Percentiles rank a stretch among this genome's conserved stretches.
These are phyloP conservation scores for Nicotiana undulata DNA, from an alignment of 257 asterid genomes.

Conservation along the genomic window DNA sequence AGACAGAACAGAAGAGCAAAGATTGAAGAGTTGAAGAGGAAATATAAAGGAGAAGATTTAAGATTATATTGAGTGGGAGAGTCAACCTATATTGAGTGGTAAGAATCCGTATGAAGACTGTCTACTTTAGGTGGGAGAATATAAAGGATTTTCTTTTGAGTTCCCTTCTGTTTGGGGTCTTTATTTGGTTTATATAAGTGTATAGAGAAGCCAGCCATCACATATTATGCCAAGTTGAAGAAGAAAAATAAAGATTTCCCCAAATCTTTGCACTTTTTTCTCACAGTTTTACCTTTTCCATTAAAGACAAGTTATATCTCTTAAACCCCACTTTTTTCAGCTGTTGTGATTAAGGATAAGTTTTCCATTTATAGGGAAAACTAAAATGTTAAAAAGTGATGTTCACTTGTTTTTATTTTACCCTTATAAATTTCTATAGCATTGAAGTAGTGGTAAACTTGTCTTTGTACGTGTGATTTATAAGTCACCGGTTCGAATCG, in stretches of 20 bases:
- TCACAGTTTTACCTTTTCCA: constrained; percentile 30
- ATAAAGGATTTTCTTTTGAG: constrained; percentile 18
- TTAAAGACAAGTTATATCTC: constrained; percentile 22
- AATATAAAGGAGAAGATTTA: constrained; percentile 35
- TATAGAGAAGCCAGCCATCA: constrained; percentile 16
- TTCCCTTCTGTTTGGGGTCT: constrained; percentile 16
- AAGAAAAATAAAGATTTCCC: constrained; percentile 30
- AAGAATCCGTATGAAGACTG: constrained; percentile 52
- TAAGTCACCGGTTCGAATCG: too few species aligned
- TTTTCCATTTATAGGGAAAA: constrained; percentile 31
- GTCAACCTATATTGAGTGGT: constrained; percentile 57
- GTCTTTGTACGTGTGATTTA: too few species aligned
- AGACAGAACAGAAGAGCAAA: constrained; percentile 12
- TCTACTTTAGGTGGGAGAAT: constrained; percentile 35
- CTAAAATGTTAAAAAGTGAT: constrained; percentile 8
- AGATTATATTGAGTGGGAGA: constrained; percentile 26
- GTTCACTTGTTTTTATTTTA: constrained; percentile 4
- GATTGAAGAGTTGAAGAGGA: constrained; percentile 33
- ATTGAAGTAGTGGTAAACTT: too few species aligned
- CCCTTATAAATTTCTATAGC: background rate
- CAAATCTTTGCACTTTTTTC: constrained; percentile 49
- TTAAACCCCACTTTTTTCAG: constrained; percentile 14
- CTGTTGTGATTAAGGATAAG: constrained; percentile 31
- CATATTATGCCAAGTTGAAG: constrained; percentile 33
- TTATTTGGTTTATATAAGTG: constrained; percentile 13